These are phyloP conservation scores for Macrolepiota fuliginosa DNA, from an alignment of 768 basidiomycete species.

Conservation along the genomic window DNA sequence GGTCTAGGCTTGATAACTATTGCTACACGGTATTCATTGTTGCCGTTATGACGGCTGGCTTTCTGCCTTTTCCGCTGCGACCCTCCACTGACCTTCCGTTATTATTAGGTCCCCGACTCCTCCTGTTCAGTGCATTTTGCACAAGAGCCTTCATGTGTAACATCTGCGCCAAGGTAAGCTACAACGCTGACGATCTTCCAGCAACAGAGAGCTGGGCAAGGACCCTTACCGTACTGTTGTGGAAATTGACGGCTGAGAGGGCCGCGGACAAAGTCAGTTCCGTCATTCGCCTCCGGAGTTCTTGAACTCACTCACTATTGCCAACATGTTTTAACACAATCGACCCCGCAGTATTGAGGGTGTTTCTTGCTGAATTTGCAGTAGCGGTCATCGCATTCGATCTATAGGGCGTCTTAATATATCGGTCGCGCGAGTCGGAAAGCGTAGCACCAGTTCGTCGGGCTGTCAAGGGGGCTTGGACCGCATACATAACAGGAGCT, in stretches of 20 bases:
- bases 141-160: conserved; percentile 7
- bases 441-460: conserved; percentile 51
- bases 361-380: conserved; percentile 75
- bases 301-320: conserved; percentile 58
- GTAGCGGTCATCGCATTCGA: conserved; percentile 58
- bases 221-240: conserved; percentile 56
- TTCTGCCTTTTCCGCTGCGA: background rate
- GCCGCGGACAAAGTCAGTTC: conserved; percentile 19
- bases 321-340: conserved; percentile 67
- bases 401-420: conserved; percentile 33
- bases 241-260: conserved; percentile 47
- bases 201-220: background rate
- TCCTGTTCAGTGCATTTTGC: background rate
- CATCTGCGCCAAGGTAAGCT: conserved; percentile 2
- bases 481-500: background rate
- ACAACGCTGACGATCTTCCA: background rate
- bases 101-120: background rate
- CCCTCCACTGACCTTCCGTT: background rate
- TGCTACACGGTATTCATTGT: background rate
- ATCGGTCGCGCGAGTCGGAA: conserved; percentile 16
- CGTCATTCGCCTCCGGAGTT: background rate
- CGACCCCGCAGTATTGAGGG: conserved; percentile 54
- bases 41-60: background rate
- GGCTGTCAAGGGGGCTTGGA: conserved; percentile 35
- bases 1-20: conserved; percentile 3